Percentiles rank a stretch among this genome's conserved stretches.
These are phyloP conservation scores for Sphaerobolus stellatus DNA, from an alignment of 1,284 basidiomycete genomes.

Conservation along the genomic window DNA sequence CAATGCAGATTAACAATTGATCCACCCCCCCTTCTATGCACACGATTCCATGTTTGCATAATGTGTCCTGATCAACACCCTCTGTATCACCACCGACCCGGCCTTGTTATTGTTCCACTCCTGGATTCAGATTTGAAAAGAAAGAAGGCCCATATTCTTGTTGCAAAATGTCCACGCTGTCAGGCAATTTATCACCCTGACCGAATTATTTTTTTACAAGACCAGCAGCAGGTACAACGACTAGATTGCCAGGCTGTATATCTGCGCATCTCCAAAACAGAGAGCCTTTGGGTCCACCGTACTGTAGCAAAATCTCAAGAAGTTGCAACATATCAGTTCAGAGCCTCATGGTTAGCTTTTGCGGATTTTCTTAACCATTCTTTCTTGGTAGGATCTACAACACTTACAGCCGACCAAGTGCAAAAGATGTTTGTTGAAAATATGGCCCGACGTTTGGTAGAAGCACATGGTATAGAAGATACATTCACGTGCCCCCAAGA, in stretches of 20 bases:
- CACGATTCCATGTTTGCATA: not conserved
- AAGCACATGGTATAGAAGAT: not conserved
- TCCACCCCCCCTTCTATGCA: not conserved
- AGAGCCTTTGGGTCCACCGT: not conserved
- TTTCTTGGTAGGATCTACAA: not conserved
- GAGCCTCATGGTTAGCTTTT: not conserved
- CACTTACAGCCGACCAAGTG: not conserved
- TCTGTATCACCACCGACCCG: not conserved
- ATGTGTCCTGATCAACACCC: not conserved
- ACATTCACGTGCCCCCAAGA: not conserved
- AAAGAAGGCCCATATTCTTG: not conserved
- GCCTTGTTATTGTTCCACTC: not conserved
- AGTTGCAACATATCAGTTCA: not conserved
- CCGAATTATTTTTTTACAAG: not conserved
- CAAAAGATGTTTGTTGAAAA: not conserved
- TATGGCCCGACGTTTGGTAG: not conserved
- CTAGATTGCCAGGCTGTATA: not conserved
- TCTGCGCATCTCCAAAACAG: not conserved
- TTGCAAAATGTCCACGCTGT: not conserved
- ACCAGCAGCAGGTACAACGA: not conserved
- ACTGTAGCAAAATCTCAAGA: not conserved
- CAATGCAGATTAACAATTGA: not conserved
- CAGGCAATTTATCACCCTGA: not conserved
- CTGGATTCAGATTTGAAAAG: not conserved
- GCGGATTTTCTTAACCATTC: not conserved